phyloP scores from a whole-genome alignment of 2,329 filamentous ascomycete species.

The Aspergillus sp. region DNA sequence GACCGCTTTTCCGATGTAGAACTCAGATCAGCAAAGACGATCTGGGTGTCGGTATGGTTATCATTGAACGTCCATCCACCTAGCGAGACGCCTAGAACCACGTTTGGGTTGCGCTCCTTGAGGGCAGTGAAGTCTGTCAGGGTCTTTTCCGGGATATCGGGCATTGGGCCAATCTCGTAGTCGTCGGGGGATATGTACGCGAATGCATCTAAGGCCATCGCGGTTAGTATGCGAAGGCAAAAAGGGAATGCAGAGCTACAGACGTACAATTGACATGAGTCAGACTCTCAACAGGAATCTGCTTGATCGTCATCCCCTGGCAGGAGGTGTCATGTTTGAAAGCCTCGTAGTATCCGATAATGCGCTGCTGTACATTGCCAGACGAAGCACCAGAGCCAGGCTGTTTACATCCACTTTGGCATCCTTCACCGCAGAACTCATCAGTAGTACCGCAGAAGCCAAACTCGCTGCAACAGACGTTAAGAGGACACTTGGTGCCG shows the following conservation, averaged over 20 bases:
- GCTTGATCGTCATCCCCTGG: conserved; percentile 4
- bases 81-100: conserved; percentile 4
- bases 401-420: neutral
- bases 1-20: neutral
- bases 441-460: conserved; percentile 16
- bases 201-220: conserved; percentile 6
- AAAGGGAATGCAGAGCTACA: neutral
- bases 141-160: neutral
- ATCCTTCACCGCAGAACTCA: neutral
- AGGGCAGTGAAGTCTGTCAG: conserved; percentile 7
- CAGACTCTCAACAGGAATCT: conserved; percentile 12
- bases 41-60: conserved; percentile 1
- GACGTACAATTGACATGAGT: conserved; percentile 13
- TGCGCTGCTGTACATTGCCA: conserved; percentile 1
- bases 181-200: conserved; percentile 9
- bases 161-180: conserved; percentile 2
- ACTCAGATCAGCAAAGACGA: conserved; percentile 8
- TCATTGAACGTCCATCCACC: conserved; percentile 18
- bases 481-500: conserved; percentile 27
- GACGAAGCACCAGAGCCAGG: neutral
- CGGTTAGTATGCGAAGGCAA: neutral
- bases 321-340: conserved; percentile 6
- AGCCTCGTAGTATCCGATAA: conserved; percentile 19
- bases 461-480: conserved; percentile 31
- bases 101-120: conserved; percentile 1